A percentile compares a stretch with the other conserved stretches of the same genome.
These are phyloP conservation scores for Paraconiothyrium brasiliense DNA, from an alignment of 2,329 filamentous ascomycete species.

Conservation along the genomic window DNA sequence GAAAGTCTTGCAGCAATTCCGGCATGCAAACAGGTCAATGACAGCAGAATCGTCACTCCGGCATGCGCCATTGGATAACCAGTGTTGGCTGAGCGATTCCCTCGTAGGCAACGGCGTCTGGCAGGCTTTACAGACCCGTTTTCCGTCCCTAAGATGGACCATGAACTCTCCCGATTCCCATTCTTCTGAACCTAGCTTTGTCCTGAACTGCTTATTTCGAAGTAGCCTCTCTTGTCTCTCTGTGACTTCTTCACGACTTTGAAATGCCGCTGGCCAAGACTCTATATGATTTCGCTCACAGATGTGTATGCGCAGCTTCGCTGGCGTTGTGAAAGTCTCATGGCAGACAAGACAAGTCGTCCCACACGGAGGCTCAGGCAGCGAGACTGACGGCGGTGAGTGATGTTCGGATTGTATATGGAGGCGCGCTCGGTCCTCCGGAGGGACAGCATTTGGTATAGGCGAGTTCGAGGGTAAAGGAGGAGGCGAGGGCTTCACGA, in stretches of 20 bases:
- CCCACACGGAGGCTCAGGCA: background rate
- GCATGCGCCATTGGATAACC: background rate
- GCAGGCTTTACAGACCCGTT: background rate
- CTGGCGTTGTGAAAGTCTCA: background rate
- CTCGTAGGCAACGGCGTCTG: background rate
- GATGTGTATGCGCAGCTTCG: conserved; percentile 1
- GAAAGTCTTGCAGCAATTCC: background rate
- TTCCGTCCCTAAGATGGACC: background rate
- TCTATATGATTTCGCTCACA: background rate
- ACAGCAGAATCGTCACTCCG: no score
- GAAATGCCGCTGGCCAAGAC: conserved; percentile 4
- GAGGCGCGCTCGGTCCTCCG: background rate
- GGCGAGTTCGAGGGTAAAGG: background rate
- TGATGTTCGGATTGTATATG: background rate
- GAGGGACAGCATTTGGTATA: background rate
- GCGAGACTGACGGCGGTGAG: background rate
- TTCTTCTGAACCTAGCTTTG: background rate
- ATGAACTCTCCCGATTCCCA: background rate
- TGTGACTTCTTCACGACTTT: background rate
- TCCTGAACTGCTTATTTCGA: background rate
- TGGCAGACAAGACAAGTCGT: conserved; percentile 6
- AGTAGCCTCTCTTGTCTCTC: background rate
- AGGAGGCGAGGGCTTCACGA: background rate
- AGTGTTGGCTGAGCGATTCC: background rate
- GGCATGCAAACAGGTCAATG: background rate